These are phyloP conservation scores for Bolboschoenus planiculmis DNA, from an alignment of 176 grass and related monocot species.

Conservation along the genomic window DNA sequence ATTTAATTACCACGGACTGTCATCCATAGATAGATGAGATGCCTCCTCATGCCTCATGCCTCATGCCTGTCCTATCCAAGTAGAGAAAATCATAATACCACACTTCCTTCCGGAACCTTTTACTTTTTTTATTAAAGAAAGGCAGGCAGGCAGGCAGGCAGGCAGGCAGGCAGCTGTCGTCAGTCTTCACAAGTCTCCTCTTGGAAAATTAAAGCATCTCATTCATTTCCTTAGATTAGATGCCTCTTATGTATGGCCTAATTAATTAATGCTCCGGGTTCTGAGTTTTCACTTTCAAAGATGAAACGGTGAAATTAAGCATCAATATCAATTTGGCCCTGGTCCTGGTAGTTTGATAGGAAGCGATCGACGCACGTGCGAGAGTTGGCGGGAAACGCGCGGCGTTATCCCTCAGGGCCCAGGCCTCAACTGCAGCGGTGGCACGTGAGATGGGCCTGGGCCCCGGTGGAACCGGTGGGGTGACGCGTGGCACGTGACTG, in stretches of 20 bases:
- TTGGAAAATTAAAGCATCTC: not conserved
- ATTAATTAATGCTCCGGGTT: too few species aligned
- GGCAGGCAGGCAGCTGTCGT: too few species aligned
- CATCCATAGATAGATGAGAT: too few species aligned
- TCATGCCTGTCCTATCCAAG: too few species aligned
- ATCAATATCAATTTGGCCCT: not conserved
- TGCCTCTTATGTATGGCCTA: too few species aligned
- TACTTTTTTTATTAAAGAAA: too few species aligned
- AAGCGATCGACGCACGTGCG: not conserved
- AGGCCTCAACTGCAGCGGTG: not conserved
- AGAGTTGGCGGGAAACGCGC: slow-evolving; percentile 7
- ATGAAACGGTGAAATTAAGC: not conserved
- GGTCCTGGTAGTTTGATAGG: not conserved
- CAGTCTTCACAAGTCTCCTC: not conserved
- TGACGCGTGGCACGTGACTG: not conserved
- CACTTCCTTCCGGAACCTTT: too few species aligned
- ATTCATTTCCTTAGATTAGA: too few species aligned
- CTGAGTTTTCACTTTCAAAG: not conserved
- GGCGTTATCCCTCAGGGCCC: not conserved
- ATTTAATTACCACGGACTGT: too few species aligned
- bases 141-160: too few species aligned
- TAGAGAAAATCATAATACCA: not conserved
- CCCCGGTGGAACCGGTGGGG: too few species aligned
- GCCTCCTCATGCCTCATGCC: too few species aligned
- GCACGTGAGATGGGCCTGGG: not conserved